Evolutionary conservation across 2,329 filamentous ascomycete species (phyloP), one percentile per base, ranked within the genome.

Genomic region (Beauveria bassiana): DNA sequence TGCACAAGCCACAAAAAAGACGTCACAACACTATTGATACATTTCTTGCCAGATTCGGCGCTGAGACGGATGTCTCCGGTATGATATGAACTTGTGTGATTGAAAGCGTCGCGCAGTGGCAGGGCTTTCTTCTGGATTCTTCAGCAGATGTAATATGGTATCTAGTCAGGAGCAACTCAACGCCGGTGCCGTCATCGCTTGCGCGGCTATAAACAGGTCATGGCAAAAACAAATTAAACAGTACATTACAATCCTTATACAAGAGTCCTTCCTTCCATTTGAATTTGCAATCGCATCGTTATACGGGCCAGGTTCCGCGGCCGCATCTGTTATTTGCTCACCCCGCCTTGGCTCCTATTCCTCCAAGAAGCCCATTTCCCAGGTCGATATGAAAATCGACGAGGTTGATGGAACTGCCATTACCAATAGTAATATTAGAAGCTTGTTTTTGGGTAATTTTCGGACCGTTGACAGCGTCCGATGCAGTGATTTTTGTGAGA

Each of bases 351-450:
- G 20, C n/a, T 20, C n/a, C 20, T 47, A 22, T 40, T 16, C 49
- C 47, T 24, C 60, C 54, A 24, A 57, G 40, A 42, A 49, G 51
- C 28, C 69, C 69, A 8, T 68, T 66, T 10, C 71, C 73, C 14
- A 76, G 64, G 57, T 79, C 73, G 43, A 84, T 69, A 22, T 70
- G 71, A 26, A 80, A 76, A 61, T 77, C 73, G 20, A 84, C 74
- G 59, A 86, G 69, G 66, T 86, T 77, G 61, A 84, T 74, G 40
- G 75, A 78, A 67, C 78, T 80, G 24, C 74, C 69, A 42, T 72
- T 72, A 9, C 78, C 77, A 34, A 82, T 70, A 7, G 72, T 72
- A 34, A 82, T 62, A 61, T 75, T 78, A 22, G 65, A 65, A 5
- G 79, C 79, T 58, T 78, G 68, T 4, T 71, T 70, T 5, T 74